A percentile compares a stretch with the other conserved stretches of the same genome.
These are phyloP conservation scores for Aristolochia contorta DNA, from an alignment of 164 flowering plant genomes.

Conservation along the genomic window DNA sequence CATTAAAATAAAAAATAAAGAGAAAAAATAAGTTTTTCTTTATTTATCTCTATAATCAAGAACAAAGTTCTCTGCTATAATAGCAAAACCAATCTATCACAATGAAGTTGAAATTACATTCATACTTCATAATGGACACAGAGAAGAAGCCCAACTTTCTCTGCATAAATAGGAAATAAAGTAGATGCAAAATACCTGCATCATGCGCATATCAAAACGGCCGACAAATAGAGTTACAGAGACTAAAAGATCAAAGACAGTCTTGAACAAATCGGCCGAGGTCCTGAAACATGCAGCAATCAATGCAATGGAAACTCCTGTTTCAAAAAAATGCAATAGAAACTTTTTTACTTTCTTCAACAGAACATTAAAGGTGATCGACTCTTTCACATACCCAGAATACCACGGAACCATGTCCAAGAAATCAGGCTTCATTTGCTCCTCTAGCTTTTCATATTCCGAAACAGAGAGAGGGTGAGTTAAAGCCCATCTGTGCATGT, in stretches of 20 bases:
- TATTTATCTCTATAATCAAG: too few species aligned
- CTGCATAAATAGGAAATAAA: too few species aligned
- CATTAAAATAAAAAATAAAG: too few species aligned
- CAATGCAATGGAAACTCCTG: conserved; percentile 8
- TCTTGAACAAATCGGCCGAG: conserved; percentile 97
- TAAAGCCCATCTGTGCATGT: conserved; percentile 80
- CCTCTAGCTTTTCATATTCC: conserved; percentile 66
- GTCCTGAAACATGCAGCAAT: conserved; percentile 53
- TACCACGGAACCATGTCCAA: conserved; percentile 99
- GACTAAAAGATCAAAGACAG: conserved; percentile 93
- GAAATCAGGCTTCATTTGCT: conserved; percentile 85
- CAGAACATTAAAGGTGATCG: background rate
- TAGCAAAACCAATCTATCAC: too few species aligned
- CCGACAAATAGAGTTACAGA: conserved; percentile 98
- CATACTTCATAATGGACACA: too few species aligned
- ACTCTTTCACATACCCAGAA: conserved; percentile 61
- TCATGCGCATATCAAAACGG: conserved; percentile 99
- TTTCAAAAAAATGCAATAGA: too few species aligned
- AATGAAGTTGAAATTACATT: too few species aligned
- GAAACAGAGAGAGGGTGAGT: conserved; percentile 74
- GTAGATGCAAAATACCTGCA: conserved; percentile 58
- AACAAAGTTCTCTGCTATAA: too few species aligned
- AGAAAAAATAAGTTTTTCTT: too few species aligned
- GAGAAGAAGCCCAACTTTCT: too few species aligned
- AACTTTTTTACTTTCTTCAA: background rate